These are phyloP conservation scores for Carex myosuroides DNA, from an alignment of 176 grass and related monocot species.

Conservation along the genomic window DNA sequence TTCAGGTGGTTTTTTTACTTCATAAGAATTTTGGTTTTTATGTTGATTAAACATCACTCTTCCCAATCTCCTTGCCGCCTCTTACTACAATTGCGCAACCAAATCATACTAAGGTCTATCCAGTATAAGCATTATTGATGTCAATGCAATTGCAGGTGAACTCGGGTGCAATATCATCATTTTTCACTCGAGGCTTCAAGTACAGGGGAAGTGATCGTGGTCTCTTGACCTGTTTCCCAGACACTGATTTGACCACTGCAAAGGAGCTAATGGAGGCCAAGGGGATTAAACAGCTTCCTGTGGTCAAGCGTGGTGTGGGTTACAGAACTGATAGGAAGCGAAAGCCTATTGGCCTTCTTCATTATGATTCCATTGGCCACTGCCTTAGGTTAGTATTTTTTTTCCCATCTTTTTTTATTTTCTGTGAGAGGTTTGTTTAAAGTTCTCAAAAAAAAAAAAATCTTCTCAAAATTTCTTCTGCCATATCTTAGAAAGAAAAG, in stretches of 20 bases:
- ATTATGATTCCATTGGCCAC: conserved; percentile 69
- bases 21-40: conserved; percentile 1
- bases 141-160: conserved; percentile 55
- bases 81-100: neutral
- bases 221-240: conserved; percentile 78
- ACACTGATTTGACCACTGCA: conserved; percentile 90
- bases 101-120: neutral
- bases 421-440: neutral
- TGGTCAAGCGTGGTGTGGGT: conserved; percentile 68
- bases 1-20: neutral
- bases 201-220: conserved; percentile 50
- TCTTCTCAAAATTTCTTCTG: neutral
- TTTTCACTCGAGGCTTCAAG: conserved; percentile 66
- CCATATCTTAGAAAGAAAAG: neutral
- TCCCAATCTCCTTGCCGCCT: neutral
- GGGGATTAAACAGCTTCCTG: conserved; percentile 89
- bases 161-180: conserved; percentile 41
- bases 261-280: conserved; percentile 92
- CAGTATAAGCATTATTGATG: neutral
- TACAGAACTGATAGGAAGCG: conserved; percentile 50
- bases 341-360: conserved; percentile 61
- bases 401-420: neutral
- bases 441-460: neutral
- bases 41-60: neutral
- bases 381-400: conserved; percentile 61